A percentile compares a stretch with the other conserved stretches of the same genome.
phyloP scores from a whole-genome alignment of 2,329 filamentous ascomycete species.

The Aspergillus jensenii region DNA sequence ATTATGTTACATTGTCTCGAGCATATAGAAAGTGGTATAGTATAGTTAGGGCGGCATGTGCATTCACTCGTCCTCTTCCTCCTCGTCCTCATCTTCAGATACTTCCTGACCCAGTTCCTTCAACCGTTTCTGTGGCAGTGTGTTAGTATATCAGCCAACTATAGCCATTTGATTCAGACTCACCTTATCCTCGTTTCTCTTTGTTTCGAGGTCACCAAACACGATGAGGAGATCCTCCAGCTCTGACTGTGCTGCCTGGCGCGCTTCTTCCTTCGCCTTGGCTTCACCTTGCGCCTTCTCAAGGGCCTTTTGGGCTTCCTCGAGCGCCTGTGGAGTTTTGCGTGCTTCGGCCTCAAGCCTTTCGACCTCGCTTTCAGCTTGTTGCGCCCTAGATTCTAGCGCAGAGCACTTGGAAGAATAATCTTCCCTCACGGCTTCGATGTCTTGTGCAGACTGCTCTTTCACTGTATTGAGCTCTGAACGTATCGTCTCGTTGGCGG shows the following conservation, averaged over 20 bases:
- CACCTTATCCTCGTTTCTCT: slow-evolving; percentile 73
- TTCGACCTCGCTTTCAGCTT: slow-evolving; percentile 28
- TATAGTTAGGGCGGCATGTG: background rate
- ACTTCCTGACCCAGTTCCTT: slow-evolving; percentile 67
- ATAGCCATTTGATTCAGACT: slow-evolving; percentile 22
- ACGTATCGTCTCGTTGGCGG: slow-evolving; percentile 60
- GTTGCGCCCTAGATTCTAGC: slow-evolving; percentile 54
- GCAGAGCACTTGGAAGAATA: slow-evolving; percentile 44
- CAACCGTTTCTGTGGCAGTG: slow-evolving; percentile 53
- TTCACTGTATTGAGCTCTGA: slow-evolving; percentile 50
- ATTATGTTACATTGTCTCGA: slow-evolving; percentile 2
- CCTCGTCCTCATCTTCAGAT: slow-evolving; percentile 73
- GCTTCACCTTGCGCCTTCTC: slow-evolving; percentile 33
- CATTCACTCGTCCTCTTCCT: slow-evolving; percentile 51
- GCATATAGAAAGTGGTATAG: background rate
- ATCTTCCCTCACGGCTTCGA: slow-evolving; percentile 57
- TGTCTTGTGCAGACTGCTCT: slow-evolving; percentile 51
- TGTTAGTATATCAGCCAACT: background rate
- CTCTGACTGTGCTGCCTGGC: slow-evolving; percentile 66
- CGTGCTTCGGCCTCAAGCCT: slow-evolving; percentile 42
- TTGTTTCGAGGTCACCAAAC: slow-evolving; percentile 77
- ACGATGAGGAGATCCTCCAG: slow-evolving; percentile 80
- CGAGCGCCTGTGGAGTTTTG: slow-evolving; percentile 54
- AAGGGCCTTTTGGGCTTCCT: slow-evolving; percentile 39
- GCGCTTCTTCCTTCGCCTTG: slow-evolving; percentile 60